These are phyloP conservation scores for Truncatella angustata DNA, from an alignment of 2,329 filamentous ascomycete species.

Conservation along the genomic window DNA sequence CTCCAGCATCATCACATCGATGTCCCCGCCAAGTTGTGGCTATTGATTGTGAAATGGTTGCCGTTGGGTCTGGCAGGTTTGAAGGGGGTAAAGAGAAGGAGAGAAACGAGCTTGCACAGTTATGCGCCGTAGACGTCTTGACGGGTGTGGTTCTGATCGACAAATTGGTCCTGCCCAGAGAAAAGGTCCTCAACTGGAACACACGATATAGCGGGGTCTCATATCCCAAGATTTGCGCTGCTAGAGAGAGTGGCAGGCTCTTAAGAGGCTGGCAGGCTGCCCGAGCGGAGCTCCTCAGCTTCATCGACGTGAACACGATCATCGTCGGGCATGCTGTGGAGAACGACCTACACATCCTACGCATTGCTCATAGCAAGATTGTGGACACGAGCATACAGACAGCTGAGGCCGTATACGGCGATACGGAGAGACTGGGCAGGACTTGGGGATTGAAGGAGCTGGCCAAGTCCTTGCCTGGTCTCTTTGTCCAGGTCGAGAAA, in stretches of 20 bases:
- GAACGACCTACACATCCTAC: constrained; percentile 42
- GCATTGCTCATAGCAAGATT: constrained; percentile 38
- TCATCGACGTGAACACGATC: constrained; percentile 42
- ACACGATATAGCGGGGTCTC: constrained; percentile 39
- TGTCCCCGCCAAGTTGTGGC: constrained; percentile 33
- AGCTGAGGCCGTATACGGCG: constrained; percentile 29
- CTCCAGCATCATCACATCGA: not conserved
- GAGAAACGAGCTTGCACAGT: constrained; percentile 18
- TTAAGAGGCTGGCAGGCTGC: constrained; percentile 42
- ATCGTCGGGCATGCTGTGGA: constrained; percentile 46
- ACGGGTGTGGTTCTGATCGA: constrained; percentile 45
- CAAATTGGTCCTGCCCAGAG: constrained; percentile 35
- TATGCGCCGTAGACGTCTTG: constrained; percentile 39
- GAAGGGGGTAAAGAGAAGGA: constrained; percentile 3
- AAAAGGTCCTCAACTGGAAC: constrained; percentile 31
- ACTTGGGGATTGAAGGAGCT: constrained; percentile 36
- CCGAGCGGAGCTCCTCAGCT: constrained; percentile 37
- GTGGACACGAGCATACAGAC: constrained; percentile 44
- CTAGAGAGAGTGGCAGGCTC: constrained; percentile 25
- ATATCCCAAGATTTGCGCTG: constrained; percentile 20
- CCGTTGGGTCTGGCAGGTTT: constrained; percentile 15
- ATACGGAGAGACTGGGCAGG: constrained; percentile 13
- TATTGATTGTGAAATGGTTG: constrained; percentile 50
- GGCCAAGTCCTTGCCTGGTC: constrained; percentile 30
- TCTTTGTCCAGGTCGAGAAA: constrained; percentile 33